A percentile compares a stretch with the other conserved stretches of the same genome.
These are phyloP conservation scores for Sistotremastrum suecicum DNA, from an alignment of 768 basidiomycete species.

Conservation along the genomic window DNA sequence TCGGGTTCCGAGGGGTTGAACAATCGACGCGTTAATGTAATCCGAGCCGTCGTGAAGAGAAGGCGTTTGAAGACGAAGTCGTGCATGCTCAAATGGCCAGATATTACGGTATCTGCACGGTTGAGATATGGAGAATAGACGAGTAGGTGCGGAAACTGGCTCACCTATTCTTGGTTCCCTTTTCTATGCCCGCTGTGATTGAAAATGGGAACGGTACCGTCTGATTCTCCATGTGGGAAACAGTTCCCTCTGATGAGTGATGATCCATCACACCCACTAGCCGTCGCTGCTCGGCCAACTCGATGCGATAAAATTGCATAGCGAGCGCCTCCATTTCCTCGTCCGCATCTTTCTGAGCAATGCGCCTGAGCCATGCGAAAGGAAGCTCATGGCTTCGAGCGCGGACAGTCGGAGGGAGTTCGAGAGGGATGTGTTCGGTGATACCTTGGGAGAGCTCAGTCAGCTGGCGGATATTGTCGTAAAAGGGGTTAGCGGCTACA, in stretches of 20 bases:
- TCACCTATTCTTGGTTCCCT: conserved; percentile 85
- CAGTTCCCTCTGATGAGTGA: conserved; percentile 51
- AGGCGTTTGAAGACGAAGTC: conserved; percentile 50
- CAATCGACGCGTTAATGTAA: conserved; percentile 91
- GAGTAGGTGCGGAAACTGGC: conserved; percentile 6
- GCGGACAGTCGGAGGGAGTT: conserved; percentile 28
- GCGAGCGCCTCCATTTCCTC: conserved; percentile 72
- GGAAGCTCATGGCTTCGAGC: conserved; percentile 60
- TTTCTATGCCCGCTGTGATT: conserved; percentile 91
- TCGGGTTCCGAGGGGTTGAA: conserved; percentile 72
- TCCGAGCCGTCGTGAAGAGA: conserved; percentile 44
- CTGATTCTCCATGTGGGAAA: conserved; percentile 10
- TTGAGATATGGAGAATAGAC: background rate
- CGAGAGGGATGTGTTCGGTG: conserved; percentile 73
- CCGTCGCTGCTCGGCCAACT: conserved; percentile 79
- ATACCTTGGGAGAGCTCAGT: conserved; percentile 53
- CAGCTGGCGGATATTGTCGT: conserved; percentile 85
- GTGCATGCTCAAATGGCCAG: conserved; percentile 94
- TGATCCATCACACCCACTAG: conserved; percentile 87
- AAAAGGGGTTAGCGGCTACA: conserved; percentile 75
- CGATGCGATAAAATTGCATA: conserved; percentile 87
- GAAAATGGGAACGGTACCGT: conserved; percentile 57
- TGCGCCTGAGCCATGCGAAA: conserved; percentile 62
- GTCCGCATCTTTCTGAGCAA: conserved; percentile 45
- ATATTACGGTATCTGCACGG: conserved; percentile 75